Evolutionary conservation across 108 stramenopile species (phyloP), one percentile per base, ranked within the genome.

Genomic region (Halocafeteria seosinensis): DNA sequence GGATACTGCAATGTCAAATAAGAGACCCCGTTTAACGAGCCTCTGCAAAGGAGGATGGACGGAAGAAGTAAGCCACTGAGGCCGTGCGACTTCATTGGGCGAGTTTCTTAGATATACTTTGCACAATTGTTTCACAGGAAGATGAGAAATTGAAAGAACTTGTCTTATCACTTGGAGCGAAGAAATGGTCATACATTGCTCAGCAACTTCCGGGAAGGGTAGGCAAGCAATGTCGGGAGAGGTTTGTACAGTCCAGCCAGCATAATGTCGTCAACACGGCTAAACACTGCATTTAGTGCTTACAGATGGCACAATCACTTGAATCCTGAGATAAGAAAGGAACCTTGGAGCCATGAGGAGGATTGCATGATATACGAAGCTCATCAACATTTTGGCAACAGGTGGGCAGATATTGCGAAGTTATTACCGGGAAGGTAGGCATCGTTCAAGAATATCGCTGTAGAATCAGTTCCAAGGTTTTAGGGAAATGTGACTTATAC

Each of bases 251-350:
- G 59, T 62, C n/a, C 51, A 11, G 28, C 55, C 63, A 38, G 30
- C 34, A 50, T 26, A 42, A 27, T 26, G 29, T 55, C 57, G 25
- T 29, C 50, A 28, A 17, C 23, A 27, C 1, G 24, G 37, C 58
- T n/a, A 59, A 38, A 23, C 1, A 17, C 0, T 0, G 55, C 55
- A 12, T 11, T 57, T 50, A 34, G 8, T 34, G 11, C 9, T n/a
- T 57, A 9, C 27, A 73, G 76, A 32, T 78, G 79, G 79, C 80
- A 81, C 57, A 81, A 81, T 63, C 79, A 82, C 66, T 75, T 98
- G 50, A 91, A 98, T 65, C 95, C 95, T 3, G 70, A 76, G 62
- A 78, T 82, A 27, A 73, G 72, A 55, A 82, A 82, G 42, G 75
- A 76, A 8, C 68, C 77, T 6, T 82, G 81, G 81, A 76, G 75